These are phyloP conservation scores for Streptanthus diversifolius DNA, from an alignment of 345 rosid genomes.

Conservation along the genomic window DNA sequence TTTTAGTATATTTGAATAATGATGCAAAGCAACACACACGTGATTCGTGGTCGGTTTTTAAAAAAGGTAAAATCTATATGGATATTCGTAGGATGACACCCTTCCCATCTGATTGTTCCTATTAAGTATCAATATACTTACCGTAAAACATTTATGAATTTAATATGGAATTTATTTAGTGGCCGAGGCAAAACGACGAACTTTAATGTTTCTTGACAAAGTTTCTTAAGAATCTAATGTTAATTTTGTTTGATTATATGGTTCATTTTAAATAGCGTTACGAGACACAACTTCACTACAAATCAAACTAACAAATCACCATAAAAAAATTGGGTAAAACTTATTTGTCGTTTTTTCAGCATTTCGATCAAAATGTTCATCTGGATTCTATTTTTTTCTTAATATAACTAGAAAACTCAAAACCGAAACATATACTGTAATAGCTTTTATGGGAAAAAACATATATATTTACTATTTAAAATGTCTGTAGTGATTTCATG, in stretches of 20 bases:
- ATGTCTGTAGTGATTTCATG: too few species aligned
- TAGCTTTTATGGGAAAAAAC: not conserved
- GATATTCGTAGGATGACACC: not conserved
- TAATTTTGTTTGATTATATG: too few species aligned
- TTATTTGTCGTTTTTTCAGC: too few species aligned
- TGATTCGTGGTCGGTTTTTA: not conserved
- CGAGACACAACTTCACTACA: not conserved
- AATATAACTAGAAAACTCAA: too few species aligned
- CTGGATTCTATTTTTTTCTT: not conserved
- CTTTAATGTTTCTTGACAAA: not conserved
- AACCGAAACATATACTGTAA: too few species aligned
- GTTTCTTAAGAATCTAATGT: not conserved
- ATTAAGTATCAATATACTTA: not conserved
- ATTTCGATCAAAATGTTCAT: too few species aligned
- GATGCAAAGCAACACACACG: not conserved
- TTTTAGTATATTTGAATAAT: constrained; percentile 13
- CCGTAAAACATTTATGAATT: not conserved
- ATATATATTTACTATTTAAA: too few species aligned
- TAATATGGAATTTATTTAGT: not conserved
- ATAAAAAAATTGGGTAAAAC: too few species aligned
- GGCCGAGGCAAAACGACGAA: not conserved
- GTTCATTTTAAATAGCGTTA: not conserved
- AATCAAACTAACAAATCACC: not conserved
- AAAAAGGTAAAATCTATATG: not conserved
- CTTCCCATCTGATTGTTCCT: not conserved